Conservation (phyloP, 225 moss, liverwort and hornwort species). For the Lunularia cruciata region DNA sequence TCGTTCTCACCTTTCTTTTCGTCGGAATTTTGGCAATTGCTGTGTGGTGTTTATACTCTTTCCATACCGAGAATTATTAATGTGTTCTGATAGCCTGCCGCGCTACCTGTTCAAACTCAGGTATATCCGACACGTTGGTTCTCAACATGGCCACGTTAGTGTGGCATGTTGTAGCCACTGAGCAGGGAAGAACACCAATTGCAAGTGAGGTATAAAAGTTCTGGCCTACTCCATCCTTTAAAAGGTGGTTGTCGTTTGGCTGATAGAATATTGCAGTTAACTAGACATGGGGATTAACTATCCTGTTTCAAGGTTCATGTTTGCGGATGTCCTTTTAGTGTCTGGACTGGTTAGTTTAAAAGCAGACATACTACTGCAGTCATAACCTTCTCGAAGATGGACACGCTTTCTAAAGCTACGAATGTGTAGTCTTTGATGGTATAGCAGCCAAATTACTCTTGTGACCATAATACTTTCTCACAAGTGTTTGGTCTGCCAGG, state of each 20-base stretch:
- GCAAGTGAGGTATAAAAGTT: conserved; percentile 55
- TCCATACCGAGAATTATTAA: too few species aligned
- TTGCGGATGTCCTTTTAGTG: not conserved
- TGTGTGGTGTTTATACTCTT: not conserved
- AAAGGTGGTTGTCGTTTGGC: too few species aligned
- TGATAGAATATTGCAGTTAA: too few species aligned
- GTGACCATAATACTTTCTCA: not conserved
- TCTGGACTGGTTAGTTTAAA: not conserved
- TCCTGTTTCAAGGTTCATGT: too few species aligned
- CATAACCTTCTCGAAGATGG: too few species aligned
- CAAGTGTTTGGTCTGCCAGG: conserved; percentile 38
- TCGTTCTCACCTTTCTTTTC: too few species aligned
- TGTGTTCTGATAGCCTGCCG: too few species aligned
- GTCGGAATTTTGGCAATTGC: too few species aligned
- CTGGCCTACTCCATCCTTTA: not conserved
- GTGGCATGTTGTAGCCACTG: conserved; percentile 74
- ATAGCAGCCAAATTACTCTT: not conserved
- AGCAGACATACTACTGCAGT: not conserved
- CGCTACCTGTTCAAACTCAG: conserved; percentile 18
- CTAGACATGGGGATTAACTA: too few species aligned
- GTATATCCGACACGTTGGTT: conserved; percentile 83
- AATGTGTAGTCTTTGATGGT: not conserved
- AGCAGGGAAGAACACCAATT: conserved; percentile 64
- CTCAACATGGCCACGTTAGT: conserved; percentile 74
- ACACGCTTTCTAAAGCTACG: not conserved